A percentile compares a stretch with the other conserved stretches of the same genome.
These are phyloP conservation scores for Hirsutella thompsonii DNA, from an alignment of 2,329 filamentous ascomycete genomes.

Conservation along the genomic window DNA sequence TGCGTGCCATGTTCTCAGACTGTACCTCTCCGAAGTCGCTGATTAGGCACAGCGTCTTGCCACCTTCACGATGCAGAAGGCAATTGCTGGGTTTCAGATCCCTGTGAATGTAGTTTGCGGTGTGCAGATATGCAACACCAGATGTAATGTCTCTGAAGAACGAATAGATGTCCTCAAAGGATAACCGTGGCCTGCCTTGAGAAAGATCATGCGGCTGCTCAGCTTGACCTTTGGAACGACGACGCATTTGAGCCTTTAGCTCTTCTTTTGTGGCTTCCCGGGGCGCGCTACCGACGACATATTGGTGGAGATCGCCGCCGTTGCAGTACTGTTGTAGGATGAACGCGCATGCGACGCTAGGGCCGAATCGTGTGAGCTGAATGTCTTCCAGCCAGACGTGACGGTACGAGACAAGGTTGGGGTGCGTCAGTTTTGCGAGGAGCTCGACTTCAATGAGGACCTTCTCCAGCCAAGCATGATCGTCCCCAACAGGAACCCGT, in stretches of 20 bases:
- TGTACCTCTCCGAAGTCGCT: slow-evolving; percentile 98
- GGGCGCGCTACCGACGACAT: slow-evolving; percentile 59
- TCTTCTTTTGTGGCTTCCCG: slow-evolving; percentile 64
- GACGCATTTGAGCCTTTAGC: slow-evolving; percentile 75
- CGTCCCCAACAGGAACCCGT: slow-evolving; percentile 85
- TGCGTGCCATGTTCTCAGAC: slow-evolving; percentile 64
- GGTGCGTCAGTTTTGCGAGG: slow-evolving; percentile 80
- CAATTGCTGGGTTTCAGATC: slow-evolving; percentile 97
- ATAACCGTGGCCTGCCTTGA: slow-evolving; percentile 28
- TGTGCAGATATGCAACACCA: slow-evolving; percentile 79
- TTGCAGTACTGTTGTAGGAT: slow-evolving; percentile 98
- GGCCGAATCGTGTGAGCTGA: slow-evolving; percentile 72
- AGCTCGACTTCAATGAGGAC: slow-evolving; percentile 86
- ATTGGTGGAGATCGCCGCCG: slow-evolving; percentile 76
- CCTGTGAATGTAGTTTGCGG: slow-evolving; percentile 86
- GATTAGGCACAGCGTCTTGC: slow-evolving; percentile 67
- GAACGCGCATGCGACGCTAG: slow-evolving; percentile 86
- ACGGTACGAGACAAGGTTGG: slow-evolving; percentile 90
- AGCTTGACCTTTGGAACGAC: slow-evolving; percentile 64
- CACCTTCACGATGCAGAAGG: slow-evolving; percentile 65
- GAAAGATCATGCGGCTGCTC: slow-evolving; percentile 45
- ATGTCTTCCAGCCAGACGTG: slow-evolving; percentile 95
- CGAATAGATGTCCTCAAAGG: slow-evolving; percentile 89
- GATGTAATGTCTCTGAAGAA: slow-evolving; percentile 94
- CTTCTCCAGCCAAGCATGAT: slow-evolving; percentile 92